Conservation (phyloP, 306 rosid genomes). For the Pyrus communis region DNA sequence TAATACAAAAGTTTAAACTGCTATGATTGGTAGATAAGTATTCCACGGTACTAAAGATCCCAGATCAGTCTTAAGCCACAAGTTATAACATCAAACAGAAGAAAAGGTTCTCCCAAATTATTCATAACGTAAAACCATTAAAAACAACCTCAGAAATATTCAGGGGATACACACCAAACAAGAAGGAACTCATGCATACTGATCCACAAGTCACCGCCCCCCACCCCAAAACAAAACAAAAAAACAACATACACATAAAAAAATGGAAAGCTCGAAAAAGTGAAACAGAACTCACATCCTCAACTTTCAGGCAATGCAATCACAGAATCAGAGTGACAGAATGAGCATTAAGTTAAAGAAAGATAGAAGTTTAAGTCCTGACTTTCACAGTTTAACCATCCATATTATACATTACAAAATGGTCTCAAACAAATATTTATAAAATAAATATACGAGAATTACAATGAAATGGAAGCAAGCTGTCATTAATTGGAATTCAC, state of each 20-base stretch:
- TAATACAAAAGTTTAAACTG: slow-evolving; percentile 8
- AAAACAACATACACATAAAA: not conserved
- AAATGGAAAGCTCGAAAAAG: not conserved
- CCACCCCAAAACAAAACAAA: no score
- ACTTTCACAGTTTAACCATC: not conserved
- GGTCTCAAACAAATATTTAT: not conserved
- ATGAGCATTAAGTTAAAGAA: not conserved
- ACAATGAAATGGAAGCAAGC: not conserved
- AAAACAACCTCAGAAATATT: not conserved
- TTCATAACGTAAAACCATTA: not conserved
- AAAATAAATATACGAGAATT: not conserved
- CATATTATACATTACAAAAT: not conserved
- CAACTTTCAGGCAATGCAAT: not conserved
- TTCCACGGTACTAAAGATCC: not conserved
- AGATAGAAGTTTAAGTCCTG: not conserved
- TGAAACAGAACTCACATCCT: not conserved
- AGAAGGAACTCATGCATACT: not conserved
- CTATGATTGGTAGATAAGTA: not conserved
- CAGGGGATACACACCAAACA: not conserved
- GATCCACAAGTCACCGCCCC: not conserved
- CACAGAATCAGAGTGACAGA: not conserved
- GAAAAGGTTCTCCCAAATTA: not conserved
- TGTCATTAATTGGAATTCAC: not conserved
- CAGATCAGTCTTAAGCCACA: not conserved
- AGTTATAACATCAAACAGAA: not conserved